Evolutionary conservation across 805 yeast species (phyloP), one percentile per base, ranked within the genome.

Genomic region (Lipomyces sp.): DNA sequence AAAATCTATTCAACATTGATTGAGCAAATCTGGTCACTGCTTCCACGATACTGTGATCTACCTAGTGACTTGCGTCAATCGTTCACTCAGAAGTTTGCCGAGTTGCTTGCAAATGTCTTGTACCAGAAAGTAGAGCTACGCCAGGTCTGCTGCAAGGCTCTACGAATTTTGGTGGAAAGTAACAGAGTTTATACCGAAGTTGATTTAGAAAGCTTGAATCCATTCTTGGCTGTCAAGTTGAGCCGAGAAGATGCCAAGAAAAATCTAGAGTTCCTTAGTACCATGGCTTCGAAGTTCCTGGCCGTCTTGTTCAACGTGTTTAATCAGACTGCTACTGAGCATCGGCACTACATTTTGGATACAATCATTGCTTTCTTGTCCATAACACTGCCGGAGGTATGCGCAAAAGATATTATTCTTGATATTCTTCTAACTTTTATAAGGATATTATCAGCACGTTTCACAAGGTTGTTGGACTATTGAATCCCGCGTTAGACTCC

Each of bases 221-320:
- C 90, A 58, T 78, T 88, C 66, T 85, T 85, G 64, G 63, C 60
- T 32, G 86, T 87, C 74, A 83, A 82, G 64, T 87, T 90, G 73
- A 85, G 95, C 13, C 77, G 82, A 33, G 77, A 78, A 13, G 81
- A 84, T 65, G 84, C 97, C 1, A 75, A 79, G 62, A 73, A 81
- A 59, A 87, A 89, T 72, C 70, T 92, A 62, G 84, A 85, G 67
- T 90, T 85, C 72, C 80, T 94, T 65, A 80, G 90, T 0, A 63
- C 85, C 0, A 76, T 76, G 69, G 86, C 97, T 4, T 78, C 90
- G 3, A 93, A 95, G 71, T 75, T 95, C 59, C 81, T 95, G 60
- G 89, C 97, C 11, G 97, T 92, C 29, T 80, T 95, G 60, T 91
- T 94, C 82, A 95, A 95, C 74, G 96, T 95, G 18, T 95, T 90